Evolutionary conservation across 345 rosid species (phyloP).

Genomic region (Linum lewisii): DNA sequence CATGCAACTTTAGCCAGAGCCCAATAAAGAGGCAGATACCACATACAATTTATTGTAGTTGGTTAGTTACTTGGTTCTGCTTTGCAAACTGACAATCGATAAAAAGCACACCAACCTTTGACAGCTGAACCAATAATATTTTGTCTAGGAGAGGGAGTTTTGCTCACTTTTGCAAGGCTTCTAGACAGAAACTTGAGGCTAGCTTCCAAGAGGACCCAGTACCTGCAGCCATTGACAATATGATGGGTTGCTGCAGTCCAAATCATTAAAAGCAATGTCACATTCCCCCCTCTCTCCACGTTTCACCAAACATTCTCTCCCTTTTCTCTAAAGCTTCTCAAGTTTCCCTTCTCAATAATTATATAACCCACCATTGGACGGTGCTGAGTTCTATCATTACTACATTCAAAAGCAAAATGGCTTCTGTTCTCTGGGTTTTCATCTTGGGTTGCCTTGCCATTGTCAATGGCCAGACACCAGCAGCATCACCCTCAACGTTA

Average conservation of each 20-base stretch:
- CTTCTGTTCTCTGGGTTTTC: constrained; percentile 25
- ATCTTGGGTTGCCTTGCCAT: constrained; percentile 26
- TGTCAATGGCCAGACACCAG: constrained; percentile 60
- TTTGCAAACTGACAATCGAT: not conserved
- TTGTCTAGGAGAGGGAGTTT: not conserved
- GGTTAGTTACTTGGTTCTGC: no score
- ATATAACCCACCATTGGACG: constrained; percentile 16
- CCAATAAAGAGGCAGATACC: not conserved
- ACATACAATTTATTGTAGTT: no score
- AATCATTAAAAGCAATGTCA: constrained; percentile 43
- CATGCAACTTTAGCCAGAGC: not conserved
- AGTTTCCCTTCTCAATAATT: constrained; percentile 14
- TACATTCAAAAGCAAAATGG: constrained; percentile 31
- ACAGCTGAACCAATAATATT: no score
- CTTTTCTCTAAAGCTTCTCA: not conserved
- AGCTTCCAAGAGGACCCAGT: constrained; percentile 5
- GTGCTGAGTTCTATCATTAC: constrained; percentile 17
- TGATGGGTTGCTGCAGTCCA: constrained; percentile 3
- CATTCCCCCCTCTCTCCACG: constrained; percentile 42
- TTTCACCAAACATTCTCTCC: constrained; percentile 35
- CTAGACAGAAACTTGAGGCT: no score
- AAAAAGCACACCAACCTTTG: not conserved
- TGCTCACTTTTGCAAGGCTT: no score
- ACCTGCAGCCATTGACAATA: not conserved
- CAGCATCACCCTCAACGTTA: constrained; percentile 46